phyloP scores from a whole-genome alignment of 495 filamentous ascomycete species.

The Lasiosphaeria miniovina region DNA sequence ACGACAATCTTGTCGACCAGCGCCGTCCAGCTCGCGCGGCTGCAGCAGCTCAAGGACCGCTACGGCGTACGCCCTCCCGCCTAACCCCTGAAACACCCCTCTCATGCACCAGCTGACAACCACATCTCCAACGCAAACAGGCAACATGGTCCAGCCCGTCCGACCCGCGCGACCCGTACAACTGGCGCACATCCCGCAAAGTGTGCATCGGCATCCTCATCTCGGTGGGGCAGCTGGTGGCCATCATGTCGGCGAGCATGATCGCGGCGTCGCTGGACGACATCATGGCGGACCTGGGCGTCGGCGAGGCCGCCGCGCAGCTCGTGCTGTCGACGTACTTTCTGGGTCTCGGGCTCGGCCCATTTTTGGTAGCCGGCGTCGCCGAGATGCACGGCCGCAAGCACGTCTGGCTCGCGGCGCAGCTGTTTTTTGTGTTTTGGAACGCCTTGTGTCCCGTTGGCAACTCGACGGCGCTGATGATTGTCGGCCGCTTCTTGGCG shows the following conservation, averaged over 20 bases:
- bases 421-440: slow-evolving; percentile 36
- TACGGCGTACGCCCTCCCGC: background rate
- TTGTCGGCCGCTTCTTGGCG: slow-evolving; percentile 33
- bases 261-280: slow-evolving; percentile 36
- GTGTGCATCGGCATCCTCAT: slow-evolving; percentile 57
- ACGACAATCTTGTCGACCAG: too few relatives aligned
- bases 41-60: background rate
- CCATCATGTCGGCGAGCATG: slow-evolving; percentile 32
- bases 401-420: slow-evolving; percentile 30
- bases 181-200: slow-evolving; percentile 54
- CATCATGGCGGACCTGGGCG: slow-evolving; percentile 39
- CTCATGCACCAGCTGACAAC: background rate
- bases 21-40: background rate
- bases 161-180: slow-evolving; percentile 57
- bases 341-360: slow-evolving; percentile 49
- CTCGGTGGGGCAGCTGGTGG: slow-evolving; percentile 31
- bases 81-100: too few relatives aligned
- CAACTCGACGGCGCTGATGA: slow-evolving; percentile 30
- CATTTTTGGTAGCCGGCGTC: slow-evolving; percentile 37
- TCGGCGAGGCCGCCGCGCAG: slow-evolving; percentile 24
- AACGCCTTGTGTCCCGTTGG: slow-evolving; percentile 38
- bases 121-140: slow-evolving; percentile 4
- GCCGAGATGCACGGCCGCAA: slow-evolving; percentile 39
- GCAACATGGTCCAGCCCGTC: slow-evolving; percentile 56
- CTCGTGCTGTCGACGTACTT: slow-evolving; percentile 54